Evolutionary conservation across 2,329 filamentous ascomycete genomes (phyloP).

Genomic region (Microsporum canis): DNA sequence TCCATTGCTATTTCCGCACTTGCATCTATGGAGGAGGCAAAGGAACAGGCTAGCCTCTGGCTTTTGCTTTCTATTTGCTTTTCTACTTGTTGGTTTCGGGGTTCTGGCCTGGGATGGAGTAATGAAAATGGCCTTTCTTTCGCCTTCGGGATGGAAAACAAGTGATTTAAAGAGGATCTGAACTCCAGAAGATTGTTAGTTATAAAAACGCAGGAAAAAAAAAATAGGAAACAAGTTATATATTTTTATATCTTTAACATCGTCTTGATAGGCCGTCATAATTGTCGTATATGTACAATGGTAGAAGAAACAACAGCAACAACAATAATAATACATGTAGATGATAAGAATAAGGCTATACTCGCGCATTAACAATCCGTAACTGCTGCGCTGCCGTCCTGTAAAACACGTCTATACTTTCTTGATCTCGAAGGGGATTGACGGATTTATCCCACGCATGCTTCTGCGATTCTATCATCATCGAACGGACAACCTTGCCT

Average conservation of each 20-base stretch:
- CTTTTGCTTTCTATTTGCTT: not conserved
- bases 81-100: not conserved
- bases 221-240: not conserved
- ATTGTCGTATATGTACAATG: not conserved
- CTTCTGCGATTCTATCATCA: slow-evolving; percentile 36
- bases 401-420: slow-evolving; percentile 33
- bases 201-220: slow-evolving; percentile 1
- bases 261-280: not conserved
- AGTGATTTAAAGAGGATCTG: not conserved
- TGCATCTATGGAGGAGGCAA: not conserved
- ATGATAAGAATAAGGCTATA: not conserved
- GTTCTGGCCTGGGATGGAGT: not conserved
- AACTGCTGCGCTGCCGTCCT: slow-evolving; percentile 34
- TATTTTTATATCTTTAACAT: not conserved
- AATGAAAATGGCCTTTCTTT: not conserved
- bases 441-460: slow-evolving; percentile 41
- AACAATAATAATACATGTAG: not conserved
- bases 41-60: not conserved
- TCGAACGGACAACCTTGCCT: slow-evolving; percentile 35
- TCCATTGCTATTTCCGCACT: not conserved
- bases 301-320: not conserved
- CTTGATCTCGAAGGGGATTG: slow-evolving; percentile 38
- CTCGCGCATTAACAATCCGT: slow-evolving; percentile 25
- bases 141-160: not conserved
- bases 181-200: not conserved